Evolutionary conservation across 2,329 filamentous ascomycete species (phyloP).

Genomic region (Aspergillus ibericus): DNA sequence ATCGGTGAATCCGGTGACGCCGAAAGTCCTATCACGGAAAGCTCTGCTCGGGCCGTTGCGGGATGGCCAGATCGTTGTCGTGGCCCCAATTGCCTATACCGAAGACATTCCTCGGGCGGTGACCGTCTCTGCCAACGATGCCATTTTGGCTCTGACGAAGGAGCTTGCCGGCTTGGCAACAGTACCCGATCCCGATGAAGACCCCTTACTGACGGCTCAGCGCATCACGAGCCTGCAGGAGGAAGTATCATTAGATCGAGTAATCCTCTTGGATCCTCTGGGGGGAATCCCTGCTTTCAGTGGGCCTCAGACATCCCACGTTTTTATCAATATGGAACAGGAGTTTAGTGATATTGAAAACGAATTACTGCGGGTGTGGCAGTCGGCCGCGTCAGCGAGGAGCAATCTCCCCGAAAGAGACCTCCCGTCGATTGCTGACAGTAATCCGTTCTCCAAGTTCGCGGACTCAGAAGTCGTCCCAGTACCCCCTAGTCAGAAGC

Average conservation of each 20-base stretch:
- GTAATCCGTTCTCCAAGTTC: constrained; percentile 49
- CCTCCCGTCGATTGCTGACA: constrained; percentile 26
- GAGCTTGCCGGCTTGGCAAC: constrained; percentile 70
- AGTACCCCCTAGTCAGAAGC: constrained; percentile 20
- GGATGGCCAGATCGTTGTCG: constrained; percentile 68
- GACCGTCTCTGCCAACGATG: constrained; percentile 58
- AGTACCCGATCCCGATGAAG: constrained; percentile 43
- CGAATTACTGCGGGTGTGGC: constrained; percentile 52
- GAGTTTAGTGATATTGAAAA: constrained; percentile 71
- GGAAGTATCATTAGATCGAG: constrained; percentile 69
- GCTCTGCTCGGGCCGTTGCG: constrained; percentile 66
- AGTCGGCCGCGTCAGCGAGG: constrained; percentile 14
- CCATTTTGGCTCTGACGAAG: constrained; percentile 72
- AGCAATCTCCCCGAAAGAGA: constrained; percentile 9
- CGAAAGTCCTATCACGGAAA: constrained; percentile 44
- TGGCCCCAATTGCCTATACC: constrained; percentile 65
- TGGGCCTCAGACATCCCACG: constrained; percentile 63
- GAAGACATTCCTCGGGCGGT: constrained; percentile 50
- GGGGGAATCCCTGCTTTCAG: constrained; percentile 76
- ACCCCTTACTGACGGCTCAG: constrained; percentile 41
- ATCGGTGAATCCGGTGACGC: constrained; percentile 34
- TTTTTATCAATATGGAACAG: constrained; percentile 92
- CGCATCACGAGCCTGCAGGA: constrained; percentile 46
- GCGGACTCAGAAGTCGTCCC: constrained; percentile 31
- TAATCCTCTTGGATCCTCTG: constrained; percentile 84